Evolutionary conservation across 208 protist species (phyloP).

Genomic region (Leishmania braziliensis): DNA sequence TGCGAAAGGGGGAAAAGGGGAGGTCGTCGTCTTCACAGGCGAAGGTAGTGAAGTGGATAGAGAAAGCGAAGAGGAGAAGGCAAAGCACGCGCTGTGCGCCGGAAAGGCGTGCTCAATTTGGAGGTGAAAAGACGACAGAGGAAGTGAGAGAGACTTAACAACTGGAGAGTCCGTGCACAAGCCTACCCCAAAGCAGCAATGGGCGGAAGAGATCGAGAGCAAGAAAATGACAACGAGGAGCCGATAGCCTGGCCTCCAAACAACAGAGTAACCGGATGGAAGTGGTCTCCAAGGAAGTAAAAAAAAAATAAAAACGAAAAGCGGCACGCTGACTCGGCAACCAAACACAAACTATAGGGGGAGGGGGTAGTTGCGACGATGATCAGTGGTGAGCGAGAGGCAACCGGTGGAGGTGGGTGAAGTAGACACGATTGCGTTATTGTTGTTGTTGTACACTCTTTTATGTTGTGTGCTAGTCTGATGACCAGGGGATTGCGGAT

Average conservation of each 20-base stretch:
- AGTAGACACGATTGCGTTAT: background rate
- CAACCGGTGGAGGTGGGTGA: background rate
- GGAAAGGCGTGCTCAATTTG: background rate
- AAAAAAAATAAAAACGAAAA: constrained; percentile 15
- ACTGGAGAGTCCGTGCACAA: background rate
- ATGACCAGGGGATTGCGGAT: background rate
- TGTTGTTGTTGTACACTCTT: background rate
- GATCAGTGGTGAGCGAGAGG: background rate
- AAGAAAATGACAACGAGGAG: background rate
- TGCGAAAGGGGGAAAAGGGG: background rate
- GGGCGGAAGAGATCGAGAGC: constrained; percentile 2
- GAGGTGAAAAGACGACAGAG: background rate
- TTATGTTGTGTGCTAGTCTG: background rate
- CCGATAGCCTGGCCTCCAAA: too few relatives aligned
- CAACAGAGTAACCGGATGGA: constrained; percentile 2
- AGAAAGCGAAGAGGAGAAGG: background rate
- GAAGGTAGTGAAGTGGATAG: background rate
- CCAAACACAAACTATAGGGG: background rate
- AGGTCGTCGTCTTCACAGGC: background rate
- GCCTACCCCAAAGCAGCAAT: too few relatives aligned
- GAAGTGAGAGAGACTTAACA: constrained; percentile 1
- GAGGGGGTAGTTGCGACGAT: background rate
- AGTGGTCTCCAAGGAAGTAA: constrained; percentile 7
- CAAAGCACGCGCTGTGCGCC: background rate
- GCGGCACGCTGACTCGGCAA: background rate